Evolutionary conservation across 1,284 basidiomycete genomes (phyloP), one percentile per base, ranked within the genome.

Genomic region (Cryptococcus hybrid): DNA sequence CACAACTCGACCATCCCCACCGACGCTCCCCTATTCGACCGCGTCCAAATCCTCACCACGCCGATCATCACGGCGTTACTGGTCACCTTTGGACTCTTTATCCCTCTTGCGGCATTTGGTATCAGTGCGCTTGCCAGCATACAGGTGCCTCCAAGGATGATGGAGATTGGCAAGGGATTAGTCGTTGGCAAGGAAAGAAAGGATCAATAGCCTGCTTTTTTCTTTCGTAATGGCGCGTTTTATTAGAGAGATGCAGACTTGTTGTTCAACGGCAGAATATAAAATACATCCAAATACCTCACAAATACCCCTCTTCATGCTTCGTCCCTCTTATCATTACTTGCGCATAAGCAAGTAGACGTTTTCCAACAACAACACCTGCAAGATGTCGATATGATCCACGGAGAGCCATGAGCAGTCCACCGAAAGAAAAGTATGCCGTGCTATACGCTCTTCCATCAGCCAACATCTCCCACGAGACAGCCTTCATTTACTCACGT

Each of bases 371-470:
- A 15, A 95, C 91, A 59, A 99, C 86, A 71, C 85, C 87, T 51
- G 90, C 88, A 83, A 98, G 85, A 81, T 98, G 93, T 61, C 96
- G 85, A 80, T 88, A 95, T 45, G 88, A 90, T 5, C 95, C 95
- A 47, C 92, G 89, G 57, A 99, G 80, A 1, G 95, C 93, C 87
- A 99, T 89, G 50, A 99, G 82, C 35, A 99, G 82, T n/a, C 95
- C 95, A 47, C 95, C 95, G 65, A 96, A 99, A 3, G 92, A 97
- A 49, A 88, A 88, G 74, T 98, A 99, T 37, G 89, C 94, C 36
- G 94, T 97, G 53, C 91, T 94, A 65, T 5, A 35, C 50, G 36
- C 11, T 38, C 35, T 12, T 24, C n/a, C 40, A 45, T 42, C 34
- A 52, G 51, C 40, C 35, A 7, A 30, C 7, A 6, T 39, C 30